Evolutionary conservation across 2,329 filamentous ascomycete genomes (phyloP), one percentile per base, ranked within the genome.

Genomic region (Acrodontium crateriforme): DNA sequence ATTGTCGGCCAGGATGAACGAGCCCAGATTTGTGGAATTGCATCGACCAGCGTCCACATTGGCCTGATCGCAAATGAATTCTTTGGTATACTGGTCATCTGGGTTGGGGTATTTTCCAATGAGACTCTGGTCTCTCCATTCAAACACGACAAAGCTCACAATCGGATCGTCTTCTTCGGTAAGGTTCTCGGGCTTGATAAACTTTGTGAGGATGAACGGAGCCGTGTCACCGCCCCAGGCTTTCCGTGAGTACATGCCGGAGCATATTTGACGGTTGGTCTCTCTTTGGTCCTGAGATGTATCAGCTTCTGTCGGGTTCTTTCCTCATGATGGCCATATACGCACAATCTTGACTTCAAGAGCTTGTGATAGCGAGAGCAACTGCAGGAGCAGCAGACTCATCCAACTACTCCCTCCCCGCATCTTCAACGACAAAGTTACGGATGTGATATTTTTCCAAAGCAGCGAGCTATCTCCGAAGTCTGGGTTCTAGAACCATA

Each of bases 231-330:
- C 87, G 44, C 83, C 83, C 87, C 87, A 95, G 27, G 78, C 69
- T 47, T 74, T 79, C 51, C 73, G 76, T 59, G 80, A 85, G 63
- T 94, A 95, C 85, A 95, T 94, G 60, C 87, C 83, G 63, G 66
- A 62, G 62, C 87, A 94, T 70, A 78, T 71, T 60, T 93, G 80
- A 48, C 74, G 67, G 49, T 87, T 79, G 18, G 76, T 69, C 28
- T 80, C 71, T 30, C 74, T 71, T 51, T 89, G 68, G 53, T 82
- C 77, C 81, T 91, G 35, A 26, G 11, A 11, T n/a, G 14, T 12
- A 11, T 13, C 11, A 20, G 27, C 30, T 33, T 33, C 29, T 35
- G 35, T 31, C 30, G 26, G 16, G 6, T 15, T 7, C 5, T 28
- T 10, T 17, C 25, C 13, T 27, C n/a, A n/a, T n/a, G n/a, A n/a